phyloP scores from a whole-genome alignment of 2,329 filamentous ascomycete genomes.

The Hymenoscyphus occultus region DNA sequence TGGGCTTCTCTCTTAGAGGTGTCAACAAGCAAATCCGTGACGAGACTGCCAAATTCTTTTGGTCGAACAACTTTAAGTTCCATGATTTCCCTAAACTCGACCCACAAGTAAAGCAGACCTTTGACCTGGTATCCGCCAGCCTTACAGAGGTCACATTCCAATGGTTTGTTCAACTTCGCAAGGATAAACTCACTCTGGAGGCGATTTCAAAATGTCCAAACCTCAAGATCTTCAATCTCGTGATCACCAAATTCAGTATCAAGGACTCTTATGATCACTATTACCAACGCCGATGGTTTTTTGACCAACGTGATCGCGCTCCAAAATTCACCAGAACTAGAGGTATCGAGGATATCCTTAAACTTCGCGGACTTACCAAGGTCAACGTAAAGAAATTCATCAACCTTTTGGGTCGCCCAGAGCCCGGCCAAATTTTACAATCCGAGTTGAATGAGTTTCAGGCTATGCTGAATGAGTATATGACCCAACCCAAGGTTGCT shows the following conservation, averaged over 20 bases:
- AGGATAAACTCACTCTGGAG: slow-evolving; percentile 8
- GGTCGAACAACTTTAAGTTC: slow-evolving; percentile 22
- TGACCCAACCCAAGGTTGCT: slow-evolving; percentile 12
- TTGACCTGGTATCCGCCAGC: slow-evolving; percentile 10
- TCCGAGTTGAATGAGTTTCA: slow-evolving; percentile 13
- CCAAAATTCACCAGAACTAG: slow-evolving; percentile 19
- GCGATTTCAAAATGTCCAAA: slow-evolving; percentile 12
- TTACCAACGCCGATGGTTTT: slow-evolving; percentile 1
- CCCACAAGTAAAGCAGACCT: background rate
- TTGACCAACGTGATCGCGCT: slow-evolving; percentile 13
- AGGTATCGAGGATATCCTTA: slow-evolving; percentile 21
- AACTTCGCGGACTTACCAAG: slow-evolving; percentile 20
- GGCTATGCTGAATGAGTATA: slow-evolving; percentile 14
- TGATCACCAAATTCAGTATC: slow-evolving; percentile 9
- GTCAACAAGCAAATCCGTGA: slow-evolving; percentile 18
- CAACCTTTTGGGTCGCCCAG: background rate
- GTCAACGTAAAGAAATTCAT: slow-evolving; percentile 17
- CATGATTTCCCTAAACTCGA: background rate
- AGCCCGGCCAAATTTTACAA: background rate
- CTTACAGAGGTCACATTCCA: slow-evolving; percentile 18
- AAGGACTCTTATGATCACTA: too few species aligned
- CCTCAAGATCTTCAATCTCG: slow-evolving; percentile 15
- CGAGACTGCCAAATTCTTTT: slow-evolving; percentile 23
- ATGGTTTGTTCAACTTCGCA: slow-evolving; percentile 16
- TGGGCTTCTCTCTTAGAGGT: slow-evolving; percentile 18